These are phyloP conservation scores for Biscutella auriculata DNA, from an alignment of 441 rosid species.

Conservation along the genomic window DNA sequence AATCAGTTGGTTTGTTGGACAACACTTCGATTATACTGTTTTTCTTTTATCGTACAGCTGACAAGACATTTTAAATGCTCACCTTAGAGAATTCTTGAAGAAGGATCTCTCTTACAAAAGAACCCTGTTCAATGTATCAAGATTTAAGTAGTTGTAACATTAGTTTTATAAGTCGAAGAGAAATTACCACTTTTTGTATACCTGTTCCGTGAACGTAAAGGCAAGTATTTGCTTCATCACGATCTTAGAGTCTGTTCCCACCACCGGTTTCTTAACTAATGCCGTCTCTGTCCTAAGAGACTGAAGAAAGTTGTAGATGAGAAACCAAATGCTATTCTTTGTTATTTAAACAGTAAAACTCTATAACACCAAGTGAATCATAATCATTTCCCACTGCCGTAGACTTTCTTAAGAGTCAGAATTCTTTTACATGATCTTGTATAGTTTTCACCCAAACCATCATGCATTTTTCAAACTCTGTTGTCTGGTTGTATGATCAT, in stretches of 20 bases:
- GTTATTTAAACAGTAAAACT: background rate
- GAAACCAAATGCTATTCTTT: background rate
- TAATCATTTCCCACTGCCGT: background rate
- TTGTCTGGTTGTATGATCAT: background rate
- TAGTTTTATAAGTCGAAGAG: background rate
- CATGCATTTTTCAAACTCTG: background rate
- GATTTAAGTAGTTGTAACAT: background rate
- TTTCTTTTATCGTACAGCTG: background rate
- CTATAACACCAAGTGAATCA: background rate
- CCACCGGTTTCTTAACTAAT: conserved; percentile 34
- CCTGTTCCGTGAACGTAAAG: conserved; percentile 83
- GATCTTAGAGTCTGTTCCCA: conserved; percentile 39
- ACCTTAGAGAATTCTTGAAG: conserved; percentile 88
- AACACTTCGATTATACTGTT: background rate
- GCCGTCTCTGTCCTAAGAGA: conserved; percentile 75
- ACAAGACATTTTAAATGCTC: conserved; percentile 7
- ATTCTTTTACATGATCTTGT: background rate
- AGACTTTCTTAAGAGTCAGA: background rate
- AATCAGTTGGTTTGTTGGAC: background rate
- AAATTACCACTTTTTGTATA: conserved; percentile 7
- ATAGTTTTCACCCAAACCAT: background rate
- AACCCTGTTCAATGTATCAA: conserved; percentile 46
- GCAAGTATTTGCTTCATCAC: conserved; percentile 66
- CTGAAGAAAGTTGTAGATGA: conserved; percentile 25
- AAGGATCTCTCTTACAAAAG: conserved; percentile 79